Evolutionary conservation across 768 basidiomycete genomes (phyloP).

Genomic region (Tylopilus rubrobrunneus): DNA sequence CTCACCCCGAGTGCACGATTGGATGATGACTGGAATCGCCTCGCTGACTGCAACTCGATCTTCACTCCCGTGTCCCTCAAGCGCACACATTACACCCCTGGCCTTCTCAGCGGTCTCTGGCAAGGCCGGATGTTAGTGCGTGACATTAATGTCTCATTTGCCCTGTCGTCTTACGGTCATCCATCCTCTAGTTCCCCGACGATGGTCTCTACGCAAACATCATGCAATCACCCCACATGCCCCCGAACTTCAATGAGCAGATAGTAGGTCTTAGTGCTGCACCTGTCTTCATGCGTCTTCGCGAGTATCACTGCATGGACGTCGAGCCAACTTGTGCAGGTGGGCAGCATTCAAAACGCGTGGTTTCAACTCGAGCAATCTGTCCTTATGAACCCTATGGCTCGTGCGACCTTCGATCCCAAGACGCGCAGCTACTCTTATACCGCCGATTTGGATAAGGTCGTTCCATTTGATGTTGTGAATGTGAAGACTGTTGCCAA

Average conservation of each 20-base stretch:
- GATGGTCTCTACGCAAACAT: constrained; percentile 12
- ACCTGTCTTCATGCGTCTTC: constrained; percentile 57
- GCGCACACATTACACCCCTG: too few species aligned
- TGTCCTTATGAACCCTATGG: too few species aligned
- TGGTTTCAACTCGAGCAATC: too few species aligned
- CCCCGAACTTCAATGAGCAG: constrained; percentile 33
- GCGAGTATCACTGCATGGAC: constrained; percentile 50
- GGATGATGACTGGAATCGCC: too few species aligned
- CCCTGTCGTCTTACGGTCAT: not conserved
- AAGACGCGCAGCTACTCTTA: too few species aligned
- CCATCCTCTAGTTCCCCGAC: constrained; percentile 19
- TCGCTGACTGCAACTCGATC: too few species aligned
- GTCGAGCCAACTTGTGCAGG: constrained; percentile 28
- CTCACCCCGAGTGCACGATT: constrained; percentile 40
- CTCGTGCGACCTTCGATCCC: too few species aligned
- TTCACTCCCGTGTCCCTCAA: too few species aligned
- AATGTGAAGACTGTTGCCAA: too few species aligned
- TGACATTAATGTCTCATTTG: constrained; percentile 5
- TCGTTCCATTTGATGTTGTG: too few species aligned
- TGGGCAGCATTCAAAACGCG: constrained; percentile 39
- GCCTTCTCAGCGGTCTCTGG: too few species aligned
- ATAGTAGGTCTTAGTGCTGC: constrained; percentile 36
- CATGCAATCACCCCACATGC: constrained; percentile 19
- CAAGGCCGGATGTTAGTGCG: constrained; percentile 61
- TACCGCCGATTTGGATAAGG: too few species aligned